Conservation (phyloP, 108 stramenopile species). For the Epithemia pelagica region DNA sequence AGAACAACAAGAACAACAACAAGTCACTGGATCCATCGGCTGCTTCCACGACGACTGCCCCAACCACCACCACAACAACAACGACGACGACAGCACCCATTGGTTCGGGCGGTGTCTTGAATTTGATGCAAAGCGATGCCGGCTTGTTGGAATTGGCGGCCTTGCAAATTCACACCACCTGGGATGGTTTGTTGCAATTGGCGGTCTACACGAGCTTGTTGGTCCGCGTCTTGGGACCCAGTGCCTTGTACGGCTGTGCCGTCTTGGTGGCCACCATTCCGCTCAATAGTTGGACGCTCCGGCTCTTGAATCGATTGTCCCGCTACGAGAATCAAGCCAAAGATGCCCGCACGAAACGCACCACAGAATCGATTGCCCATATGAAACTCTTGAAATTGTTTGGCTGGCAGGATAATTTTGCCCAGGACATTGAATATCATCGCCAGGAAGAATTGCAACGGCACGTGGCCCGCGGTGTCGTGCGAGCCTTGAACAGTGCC, state of each 20-base stretch:
- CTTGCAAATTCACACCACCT: conserved; percentile 75
- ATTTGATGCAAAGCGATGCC: conserved; percentile 85
- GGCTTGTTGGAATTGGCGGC: conserved; percentile 65
- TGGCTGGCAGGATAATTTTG: conserved; percentile 63
- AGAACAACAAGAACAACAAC: conserved; percentile 8
- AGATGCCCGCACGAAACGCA: conserved; percentile 66
- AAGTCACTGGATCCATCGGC: too few relatives aligned
- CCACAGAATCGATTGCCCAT: conserved; percentile 66
- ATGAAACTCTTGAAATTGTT: conserved; percentile 75
- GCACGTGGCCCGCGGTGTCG: conserved; percentile 42
- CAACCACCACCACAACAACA: conserved; percentile 11
- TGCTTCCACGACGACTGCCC: too few relatives aligned
- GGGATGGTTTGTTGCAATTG: conserved; percentile 77
- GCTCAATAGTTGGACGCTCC: conserved; percentile 48
- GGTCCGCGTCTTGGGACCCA: conserved; percentile 48
- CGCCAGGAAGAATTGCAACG: conserved; percentile 52
- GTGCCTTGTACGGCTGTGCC: conserved; percentile 49
- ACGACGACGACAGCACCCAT: conserved; percentile 18
- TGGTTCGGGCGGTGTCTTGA: conserved; percentile 67
- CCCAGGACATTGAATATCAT: conserved; percentile 40
- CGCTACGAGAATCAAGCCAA: conserved; percentile 58
- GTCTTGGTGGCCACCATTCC: conserved; percentile 70
- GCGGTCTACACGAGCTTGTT: conserved; percentile 54
- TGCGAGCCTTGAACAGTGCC: conserved; percentile 64
- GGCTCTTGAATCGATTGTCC: conserved; percentile 51